Conservation (phyloP, 129 eudicot species). For the Tagetes patula region DNA sequence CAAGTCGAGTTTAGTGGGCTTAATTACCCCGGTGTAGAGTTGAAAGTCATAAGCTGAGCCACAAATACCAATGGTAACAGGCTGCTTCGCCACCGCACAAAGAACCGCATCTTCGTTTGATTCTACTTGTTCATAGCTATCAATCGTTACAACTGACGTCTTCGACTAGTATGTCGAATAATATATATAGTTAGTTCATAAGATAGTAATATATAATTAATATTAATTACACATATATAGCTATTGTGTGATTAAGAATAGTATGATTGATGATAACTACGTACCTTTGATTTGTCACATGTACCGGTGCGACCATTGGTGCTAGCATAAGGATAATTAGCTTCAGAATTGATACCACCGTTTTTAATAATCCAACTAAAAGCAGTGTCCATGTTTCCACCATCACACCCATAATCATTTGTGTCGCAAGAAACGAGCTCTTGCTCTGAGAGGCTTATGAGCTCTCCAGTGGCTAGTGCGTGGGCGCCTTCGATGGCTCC, state of each 20-base stretch:
- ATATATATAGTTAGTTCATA: not conserved
- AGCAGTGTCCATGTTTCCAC: slow-evolving; percentile 59
- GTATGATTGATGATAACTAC: slow-evolving; percentile 15
- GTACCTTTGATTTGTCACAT: slow-evolving; percentile 52
- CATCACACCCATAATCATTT: slow-evolving; percentile 54
- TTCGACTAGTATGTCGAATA: slow-evolving; percentile 26
- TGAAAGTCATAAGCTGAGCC: slow-evolving; percentile 57
- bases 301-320: slow-evolving; percentile 40
- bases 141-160: slow-evolving; percentile 46
- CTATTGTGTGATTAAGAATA: not conserved
- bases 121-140: slow-evolving; percentile 49
- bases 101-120: slow-evolving; percentile 51
- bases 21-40: slow-evolving; percentile 56
- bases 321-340: slow-evolving; percentile 51
- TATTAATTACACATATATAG: not conserved
- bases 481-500: slow-evolving; percentile 68
- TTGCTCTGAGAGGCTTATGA: slow-evolving; percentile 67
- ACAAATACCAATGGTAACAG: slow-evolving; percentile 57
- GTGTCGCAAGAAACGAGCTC: slow-evolving; percentile 64
- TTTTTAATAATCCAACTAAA: slow-evolving; percentile 50
- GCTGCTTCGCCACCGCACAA: slow-evolving; percentile 51
- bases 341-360: slow-evolving; percentile 57
- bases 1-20: no score
- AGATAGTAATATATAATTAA: not conserved
- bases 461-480: slow-evolving; percentile 49